Evolutionary conservation across 2,329 filamentous ascomycete species (phyloP).

Genomic region (Magnaporthales sp.): DNA sequence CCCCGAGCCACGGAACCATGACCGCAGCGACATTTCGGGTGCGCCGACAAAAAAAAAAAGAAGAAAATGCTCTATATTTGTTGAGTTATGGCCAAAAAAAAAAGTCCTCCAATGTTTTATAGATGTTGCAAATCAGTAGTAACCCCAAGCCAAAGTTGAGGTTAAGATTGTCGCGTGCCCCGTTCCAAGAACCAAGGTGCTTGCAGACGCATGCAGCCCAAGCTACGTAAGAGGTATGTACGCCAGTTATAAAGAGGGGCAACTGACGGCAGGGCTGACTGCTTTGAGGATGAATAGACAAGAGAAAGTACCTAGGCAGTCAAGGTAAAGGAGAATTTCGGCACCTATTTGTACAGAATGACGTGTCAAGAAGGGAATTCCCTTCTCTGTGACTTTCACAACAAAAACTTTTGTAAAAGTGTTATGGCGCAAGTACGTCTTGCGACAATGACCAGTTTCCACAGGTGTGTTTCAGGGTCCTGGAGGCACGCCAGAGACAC

Average conservation of each 20-base stretch:
- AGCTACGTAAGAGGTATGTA: background rate
- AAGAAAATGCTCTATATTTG: background rate
- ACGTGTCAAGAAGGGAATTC: background rate
- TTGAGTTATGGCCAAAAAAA: background rate
- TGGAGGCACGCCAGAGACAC: background rate
- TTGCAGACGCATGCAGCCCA: background rate
- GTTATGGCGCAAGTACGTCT: background rate
- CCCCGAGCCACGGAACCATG: constrained; percentile 40
- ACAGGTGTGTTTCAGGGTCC: background rate
- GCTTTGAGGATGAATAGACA: background rate
- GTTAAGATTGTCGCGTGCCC: background rate
- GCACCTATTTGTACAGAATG: background rate
- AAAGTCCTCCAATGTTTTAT: background rate
- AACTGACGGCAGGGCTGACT: background rate
- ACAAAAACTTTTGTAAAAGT: background rate
- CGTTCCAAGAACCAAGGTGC: background rate
- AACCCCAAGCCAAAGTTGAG: background rate
- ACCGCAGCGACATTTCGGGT: constrained; percentile 26
- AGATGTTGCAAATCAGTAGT: background rate
- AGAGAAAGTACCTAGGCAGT: background rate
- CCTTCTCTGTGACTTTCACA: background rate
- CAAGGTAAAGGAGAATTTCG: background rate
- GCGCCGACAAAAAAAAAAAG: background rate
- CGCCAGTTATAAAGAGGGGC: background rate
- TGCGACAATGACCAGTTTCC: background rate